Percentiles rank a stretch among this genome's conserved stretches.
Evolutionary conservation across 2,329 filamentous ascomycete genomes (phyloP).

Genomic region (Incumbomyces lentus): DNA sequence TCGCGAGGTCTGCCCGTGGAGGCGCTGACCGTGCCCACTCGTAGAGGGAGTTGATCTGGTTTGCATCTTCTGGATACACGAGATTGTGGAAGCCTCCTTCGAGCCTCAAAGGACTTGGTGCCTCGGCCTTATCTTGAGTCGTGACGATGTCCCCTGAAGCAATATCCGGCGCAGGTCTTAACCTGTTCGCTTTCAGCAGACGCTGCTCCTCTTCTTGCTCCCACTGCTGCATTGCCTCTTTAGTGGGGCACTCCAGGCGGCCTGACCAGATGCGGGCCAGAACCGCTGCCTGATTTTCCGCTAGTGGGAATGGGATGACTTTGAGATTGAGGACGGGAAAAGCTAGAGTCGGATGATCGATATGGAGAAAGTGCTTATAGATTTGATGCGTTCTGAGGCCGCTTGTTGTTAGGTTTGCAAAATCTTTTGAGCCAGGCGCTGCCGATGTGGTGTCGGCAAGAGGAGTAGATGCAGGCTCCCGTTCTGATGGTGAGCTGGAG

Average conservation of each 20-base stretch:
- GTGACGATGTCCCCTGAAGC: neutral
- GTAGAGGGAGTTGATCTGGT: conserved; percentile 36
- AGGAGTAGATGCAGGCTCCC: neutral
- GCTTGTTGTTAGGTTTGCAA: conserved; percentile 45
- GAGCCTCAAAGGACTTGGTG: conserved; percentile 16
- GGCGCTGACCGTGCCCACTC: conserved; percentile 32
- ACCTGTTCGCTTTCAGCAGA: neutral
- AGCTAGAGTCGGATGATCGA: conserved; percentile 63
- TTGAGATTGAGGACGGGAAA: conserved; percentile 68
- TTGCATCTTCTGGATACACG: conserved; percentile 37
- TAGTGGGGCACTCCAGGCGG: conserved; percentile 52
- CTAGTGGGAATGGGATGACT: conserved; percentile 77
- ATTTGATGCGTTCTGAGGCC: conserved; percentile 61
- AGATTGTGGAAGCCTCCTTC: conserved; percentile 42
- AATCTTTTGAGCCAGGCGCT: neutral
- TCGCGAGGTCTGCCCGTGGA: conserved; percentile 29
- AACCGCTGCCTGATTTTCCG: conserved; percentile 68
- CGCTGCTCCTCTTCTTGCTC: conserved; percentile 39
- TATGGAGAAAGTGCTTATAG: conserved; percentile 72
- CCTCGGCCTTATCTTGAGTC: neutral
- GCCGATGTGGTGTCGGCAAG: neutral
- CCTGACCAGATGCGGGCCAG: conserved; percentile 70
- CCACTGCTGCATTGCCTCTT: conserved; percentile 59
- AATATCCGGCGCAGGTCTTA: neutral
- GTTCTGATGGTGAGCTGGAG: conserved; percentile 1